Evolutionary conservation across 768 basidiomycete species (phyloP).

Genomic region (Psilocybe cyanescens): DNA sequence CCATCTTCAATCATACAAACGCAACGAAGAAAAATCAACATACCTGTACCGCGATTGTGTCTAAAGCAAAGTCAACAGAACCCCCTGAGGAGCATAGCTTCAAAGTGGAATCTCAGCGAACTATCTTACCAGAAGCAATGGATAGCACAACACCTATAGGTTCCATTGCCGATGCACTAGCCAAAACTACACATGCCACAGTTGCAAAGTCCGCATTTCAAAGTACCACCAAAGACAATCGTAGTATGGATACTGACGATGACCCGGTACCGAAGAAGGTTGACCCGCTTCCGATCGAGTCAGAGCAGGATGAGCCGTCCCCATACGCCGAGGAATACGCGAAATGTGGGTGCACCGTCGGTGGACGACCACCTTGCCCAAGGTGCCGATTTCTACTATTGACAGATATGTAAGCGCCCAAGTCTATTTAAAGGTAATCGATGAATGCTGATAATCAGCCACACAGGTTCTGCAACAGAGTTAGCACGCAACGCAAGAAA

Average conservation of each 20-base stretch:
- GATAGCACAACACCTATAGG: too few relatives aligned
- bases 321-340: constrained; percentile 16
- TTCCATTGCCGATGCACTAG: too few relatives aligned
- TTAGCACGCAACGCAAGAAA: not conserved
- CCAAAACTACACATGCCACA: too few relatives aligned
- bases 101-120: not conserved
- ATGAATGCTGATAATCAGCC: not conserved
- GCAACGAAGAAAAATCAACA: not conserved
- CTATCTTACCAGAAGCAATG: too few relatives aligned
- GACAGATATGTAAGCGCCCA: constrained; percentile 16
- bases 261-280: not conserved
- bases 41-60: not conserved
- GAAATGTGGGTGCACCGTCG: constrained; percentile 15
- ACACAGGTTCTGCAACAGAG: constrained; percentile 14
- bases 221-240: not conserved
- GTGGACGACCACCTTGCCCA: constrained; percentile 7
- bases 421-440: not conserved
- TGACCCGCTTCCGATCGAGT: not conserved
- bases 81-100: not conserved
- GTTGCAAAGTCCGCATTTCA: too few relatives aligned
- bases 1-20: constrained; percentile 2
- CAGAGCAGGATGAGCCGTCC: not conserved
- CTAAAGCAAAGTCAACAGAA: not conserved
- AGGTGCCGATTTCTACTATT: constrained; percentile 16
- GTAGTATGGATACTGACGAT: not conserved